Evolutionary conservation across 495 filamentous ascomycete genomes (phyloP), one percentile per base, ranked within the genome.

Genomic region (Pyrenula massariospora): DNA sequence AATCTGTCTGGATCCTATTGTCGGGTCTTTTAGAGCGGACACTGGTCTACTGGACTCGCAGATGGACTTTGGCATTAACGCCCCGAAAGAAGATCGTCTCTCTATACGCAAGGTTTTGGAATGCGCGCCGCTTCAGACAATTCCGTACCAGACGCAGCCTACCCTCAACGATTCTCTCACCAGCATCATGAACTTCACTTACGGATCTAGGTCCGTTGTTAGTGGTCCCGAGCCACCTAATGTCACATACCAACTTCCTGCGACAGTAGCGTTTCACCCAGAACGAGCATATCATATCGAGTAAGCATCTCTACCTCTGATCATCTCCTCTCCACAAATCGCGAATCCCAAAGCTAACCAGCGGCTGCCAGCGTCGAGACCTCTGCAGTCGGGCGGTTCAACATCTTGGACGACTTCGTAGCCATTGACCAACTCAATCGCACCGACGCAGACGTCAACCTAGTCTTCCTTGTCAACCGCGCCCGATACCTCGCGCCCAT

Each of bases 51-150:
- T 71, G 31, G 68, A 70, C 50, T 67, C 68, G 20, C 68, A 70
- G 24, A 15, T 24, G 2, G 61, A 58, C 5, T 54, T 71, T 31
- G 68, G 68, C 3, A 58, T 71, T 22, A 69, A 71, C 52, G 59
- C 65, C 23, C 52, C 52, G 11, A 23, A 36, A 3, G 51, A 51
- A 10, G 64, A 70, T 12, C 58, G 31, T 15, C 31, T 42, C 5
- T 42, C 31, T 42, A 15, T 42, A 15, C 31, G 31, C 31, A 15
- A 42, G 31, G 31, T 42, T 42, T 42, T 42, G 31, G 31, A 42
- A 15, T 42, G 31, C 31, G 31, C 31, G 31, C 31, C 31, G 15
- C 5, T 42, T 8, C 5, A 42, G 31, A 42, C 31, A 8, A 15
- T 42, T 5, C 31, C 31, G 8, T 42, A 42, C 15, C 5, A 5